Percentiles rank a stretch among this genome's conserved stretches.
Evolutionary conservation across 257 asterid species (phyloP).

Genomic region (Solanum lignicaule): DNA sequence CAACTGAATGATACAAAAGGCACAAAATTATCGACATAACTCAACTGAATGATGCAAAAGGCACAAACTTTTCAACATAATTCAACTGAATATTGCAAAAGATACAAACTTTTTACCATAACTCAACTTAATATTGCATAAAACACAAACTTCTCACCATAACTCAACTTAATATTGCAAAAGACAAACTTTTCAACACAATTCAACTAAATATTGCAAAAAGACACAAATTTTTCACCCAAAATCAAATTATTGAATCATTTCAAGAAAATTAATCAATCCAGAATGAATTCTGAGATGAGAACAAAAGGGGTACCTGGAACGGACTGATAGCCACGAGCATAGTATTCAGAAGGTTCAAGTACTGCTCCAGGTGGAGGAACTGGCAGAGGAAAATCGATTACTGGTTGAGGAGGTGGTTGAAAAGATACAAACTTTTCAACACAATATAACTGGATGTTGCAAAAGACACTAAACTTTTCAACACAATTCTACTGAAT

Average conservation of each 20-base stretch:
- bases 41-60: background rate
- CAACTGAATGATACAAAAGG: background rate
- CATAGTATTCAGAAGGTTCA: conserved; percentile 46
- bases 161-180: background rate
- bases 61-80: background rate
- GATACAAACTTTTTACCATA: background rate
- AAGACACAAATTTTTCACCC: background rate
- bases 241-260: background rate
- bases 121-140: background rate
- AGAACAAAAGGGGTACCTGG: conserved; percentile 37
- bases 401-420: conserved; percentile 54
- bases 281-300: background rate
- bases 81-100: background rate
- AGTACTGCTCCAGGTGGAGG: conserved; percentile 60
- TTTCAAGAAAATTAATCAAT: background rate
- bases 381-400: conserved; percentile 79
- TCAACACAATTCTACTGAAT: background rate
- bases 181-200: background rate
- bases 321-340: conserved; percentile 76
- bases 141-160: background rate
- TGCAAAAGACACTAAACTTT: background rate
- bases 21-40: background rate
- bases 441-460: background rate
- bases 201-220: background rate
- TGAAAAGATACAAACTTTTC: conserved; percentile 29